Conservation (phyloP, 805 yeast species). For the Lachancea sp. region DNA sequence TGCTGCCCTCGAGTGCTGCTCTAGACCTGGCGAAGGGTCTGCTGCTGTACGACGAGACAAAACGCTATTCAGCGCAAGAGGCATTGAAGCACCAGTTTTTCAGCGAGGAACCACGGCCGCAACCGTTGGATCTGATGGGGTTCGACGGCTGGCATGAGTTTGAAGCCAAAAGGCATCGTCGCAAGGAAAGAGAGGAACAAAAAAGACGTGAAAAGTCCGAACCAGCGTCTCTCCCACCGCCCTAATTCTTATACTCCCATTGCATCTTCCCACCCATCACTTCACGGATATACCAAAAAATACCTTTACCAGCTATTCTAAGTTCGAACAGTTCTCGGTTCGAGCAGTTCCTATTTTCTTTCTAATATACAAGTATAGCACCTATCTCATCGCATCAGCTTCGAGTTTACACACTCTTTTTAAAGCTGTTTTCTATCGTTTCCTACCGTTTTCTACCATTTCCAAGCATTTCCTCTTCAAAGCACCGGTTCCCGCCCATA, state of each 20-base stretch:
- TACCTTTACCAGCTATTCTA: too few relatives aligned
- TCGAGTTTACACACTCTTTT: too few relatives aligned
- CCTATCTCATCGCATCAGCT: too few relatives aligned
- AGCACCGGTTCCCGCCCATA: constrained; percentile 27
- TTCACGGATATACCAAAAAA: too few relatives aligned
- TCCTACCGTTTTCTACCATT: constrained; percentile 4
- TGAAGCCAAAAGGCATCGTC: constrained; percentile 49
- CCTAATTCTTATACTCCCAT: not conserved
- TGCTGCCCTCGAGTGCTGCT: constrained; percentile 44
- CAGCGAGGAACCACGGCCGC: constrained; percentile 57
- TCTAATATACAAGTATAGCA: not conserved
- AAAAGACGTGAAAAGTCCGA: constrained; percentile 10
- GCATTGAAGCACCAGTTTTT: constrained; percentile 74
- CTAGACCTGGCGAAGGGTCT: constrained; percentile 60
- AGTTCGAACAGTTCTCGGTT: too few relatives aligned
- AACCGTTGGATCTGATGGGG: constrained; percentile 48
- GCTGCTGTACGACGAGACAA: constrained; percentile 60
- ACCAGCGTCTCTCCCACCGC: not conserved
- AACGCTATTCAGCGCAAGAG: constrained; percentile 58
- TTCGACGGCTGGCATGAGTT: constrained; percentile 90
- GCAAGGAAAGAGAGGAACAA: constrained; percentile 18
- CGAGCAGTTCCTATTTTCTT: not conserved
- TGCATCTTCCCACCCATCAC: not conserved
- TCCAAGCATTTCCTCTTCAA: constrained; percentile 23
- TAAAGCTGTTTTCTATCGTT: not conserved